Evolutionary conservation across 2,329 filamentous ascomycete species (phyloP), one percentile per base, ranked within the genome.

Genomic region (Hypoxylon sp.): DNA sequence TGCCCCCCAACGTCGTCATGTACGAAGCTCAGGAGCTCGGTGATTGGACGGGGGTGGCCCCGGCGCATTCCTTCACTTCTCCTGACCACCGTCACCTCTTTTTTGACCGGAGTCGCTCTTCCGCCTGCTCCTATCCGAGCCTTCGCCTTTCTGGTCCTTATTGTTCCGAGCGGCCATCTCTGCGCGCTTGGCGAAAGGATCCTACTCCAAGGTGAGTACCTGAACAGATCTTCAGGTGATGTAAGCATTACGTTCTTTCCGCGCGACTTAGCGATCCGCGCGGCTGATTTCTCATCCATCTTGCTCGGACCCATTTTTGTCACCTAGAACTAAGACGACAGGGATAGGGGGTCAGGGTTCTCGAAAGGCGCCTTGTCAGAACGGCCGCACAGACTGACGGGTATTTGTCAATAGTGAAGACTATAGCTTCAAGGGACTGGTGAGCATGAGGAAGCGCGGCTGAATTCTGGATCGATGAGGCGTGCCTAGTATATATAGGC

Each of bases 221-320:
- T 17, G 17, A 60, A 6, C 30, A 45, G 11, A 25, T 21, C 4
- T 34, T 36, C 5, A 14, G 36, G 13, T 36, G n/a, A 61, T 36
- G 28, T 30, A 14, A 41, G 41, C 17, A 75, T 66, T 69, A 82
- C 81, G 68, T 80, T 80, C 14, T 78, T 77, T 11, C 82, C 82
- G 38, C 79, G 77, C 3, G 82, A 78, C 63, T 77, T 81, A 32
- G 77, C 75, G 65, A 84, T 84, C 56, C 82, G 77, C 51, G 79
- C 79, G 2, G 79, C 81, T 4, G 80, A 79, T 14, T 78, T 78
- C 2, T 80, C 77, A 67, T 83, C 81, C 82, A 84, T 84, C 66
- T 80, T 82, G 25, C 75, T 74, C 50, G 75, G 76, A 3, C 76
- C 77, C 77, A 80, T 80, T 53, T 32, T 43, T 43, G 6, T 11